A percentile compares a stretch with the other conserved stretches of the same genome.
Conservation (phyloP, 352 stramenopile genomes). For the Pythium chondricola region DNA sequence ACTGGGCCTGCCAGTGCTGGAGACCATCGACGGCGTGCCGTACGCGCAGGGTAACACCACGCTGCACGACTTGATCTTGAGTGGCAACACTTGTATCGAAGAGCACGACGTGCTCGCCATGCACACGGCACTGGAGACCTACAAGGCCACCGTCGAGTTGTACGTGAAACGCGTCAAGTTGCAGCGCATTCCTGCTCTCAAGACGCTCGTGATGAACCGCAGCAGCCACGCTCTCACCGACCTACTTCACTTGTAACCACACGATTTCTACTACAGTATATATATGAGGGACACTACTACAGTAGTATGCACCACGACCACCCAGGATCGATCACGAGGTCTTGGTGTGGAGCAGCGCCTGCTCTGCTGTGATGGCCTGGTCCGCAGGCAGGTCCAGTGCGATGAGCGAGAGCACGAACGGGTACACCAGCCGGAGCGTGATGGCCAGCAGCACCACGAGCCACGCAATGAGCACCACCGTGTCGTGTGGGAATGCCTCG, state of each 20-base stretch:
- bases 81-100: constrained; percentile 45
- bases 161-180: constrained; percentile 62
- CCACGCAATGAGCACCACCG: constrained; percentile 52
- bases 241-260: constrained; percentile 20
- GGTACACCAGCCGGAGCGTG: constrained; percentile 29
- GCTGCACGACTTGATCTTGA: constrained; percentile 58
- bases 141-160: constrained; percentile 32
- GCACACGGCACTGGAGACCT: constrained; percentile 29
- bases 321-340: too few relatives aligned
- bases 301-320: not conserved
- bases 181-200: constrained; percentile 38
- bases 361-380: constrained; percentile 13
- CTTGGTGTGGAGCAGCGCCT: constrained; percentile 13
- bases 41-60: constrained; percentile 50
- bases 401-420: constrained; percentile 51
- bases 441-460: constrained; percentile 33
- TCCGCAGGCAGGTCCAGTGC: constrained; percentile 37
- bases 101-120: constrained; percentile 30
- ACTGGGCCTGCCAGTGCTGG: constrained; percentile 49
- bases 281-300: not conserved
- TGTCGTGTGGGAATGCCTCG: constrained; percentile 42
- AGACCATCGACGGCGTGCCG: constrained; percentile 45
- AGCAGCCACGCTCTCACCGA: constrained; percentile 9
- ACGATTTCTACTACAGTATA: too few relatives aligned
- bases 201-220: constrained; percentile 7